Base-by-base conservation (phyloP, 2,329 filamentous ascomycete species). In the Mollisia scopiformis region DNA sequence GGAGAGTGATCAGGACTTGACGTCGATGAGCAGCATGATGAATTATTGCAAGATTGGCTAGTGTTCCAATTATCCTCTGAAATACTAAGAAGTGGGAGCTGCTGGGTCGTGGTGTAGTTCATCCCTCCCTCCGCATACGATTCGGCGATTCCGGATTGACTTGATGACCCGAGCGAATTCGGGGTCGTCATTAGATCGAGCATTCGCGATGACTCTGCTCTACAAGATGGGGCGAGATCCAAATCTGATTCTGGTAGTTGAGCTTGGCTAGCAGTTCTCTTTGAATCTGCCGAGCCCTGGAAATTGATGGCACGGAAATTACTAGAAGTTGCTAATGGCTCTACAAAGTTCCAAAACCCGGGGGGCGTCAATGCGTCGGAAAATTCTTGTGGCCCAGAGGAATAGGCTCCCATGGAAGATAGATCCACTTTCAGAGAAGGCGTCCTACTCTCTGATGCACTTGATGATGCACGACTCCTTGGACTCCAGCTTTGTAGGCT, bases 1-100 rank as follows among this genome's bases (percentile, higher is more conserved):
- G 66, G 69, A 6, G 70, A 72, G 58, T 67, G 69, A 31, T 66
- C 68, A 53, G 70, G 72, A 35, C 70, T 69, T 55, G 70, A 72
- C 43, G 69, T 69, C 4, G 71, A 72, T 25, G 71, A 72, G 57
- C 70, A 71, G 66, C 67, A 72, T 19, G 70, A 69, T 6, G 71
- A 72, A 47, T 66, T 70, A 21, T 71, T 67, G 46, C 70, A 69
- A 14, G 68, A 65, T 6, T 70, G 53, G 14, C 64, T 59, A 19
- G 71, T 64, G n/a, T 66, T 65, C 55, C 61, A 69, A 39, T 61
- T 55, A 25, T 72, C 70, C 50, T 72, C 70, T 3, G 71, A 69
- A 27, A 73, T 72, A 13, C 62, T 64, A 16, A 73, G 49, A 43
- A 69, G 62, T 41, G 69, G 69, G 10, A 72, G 61, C 21, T 62